Base-by-base conservation (phyloP, 345 rosid species). In the Citrus hindsii region DNA sequence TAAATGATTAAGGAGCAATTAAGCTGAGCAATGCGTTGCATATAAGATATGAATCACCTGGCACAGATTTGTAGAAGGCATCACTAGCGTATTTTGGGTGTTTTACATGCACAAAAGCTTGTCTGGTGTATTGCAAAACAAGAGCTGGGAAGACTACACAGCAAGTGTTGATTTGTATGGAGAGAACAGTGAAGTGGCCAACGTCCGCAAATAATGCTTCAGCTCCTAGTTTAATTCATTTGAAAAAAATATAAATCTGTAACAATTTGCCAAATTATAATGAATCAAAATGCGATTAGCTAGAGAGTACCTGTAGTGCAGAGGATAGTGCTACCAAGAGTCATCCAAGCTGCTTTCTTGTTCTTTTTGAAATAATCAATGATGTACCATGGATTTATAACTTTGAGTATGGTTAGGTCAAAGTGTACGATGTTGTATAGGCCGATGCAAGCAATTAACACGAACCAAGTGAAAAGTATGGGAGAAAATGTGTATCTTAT, bases 151-250 rank as follows among this genome's bases (percentile, higher is more conserved):
- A 38, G 0, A 80, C 42, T 1, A 84, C 69, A 7, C 18, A 0
- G 16, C 86, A 83, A 38, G 69, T 63, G 66, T 88, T 87, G 3
- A 87, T 35, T n/a, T 79, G 90, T 32, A 85, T 81, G 0, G 88
- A 84, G 13, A 72, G 75, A 12, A 82, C 74, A 0, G 80, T 79
- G 69, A 88, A 88, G 67, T 88, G 91, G 1, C 89, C 91, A 46
- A 60, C 28, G 7, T 74, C 68, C 10, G 68, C 76, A 16, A 74
- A 74, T 40, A 64, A 30, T 28, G 74, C 60, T 70, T 70, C 40
- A 4, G 61, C 16, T 48, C 61, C 40, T 70, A 16, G 28, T 25
- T 62, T 27, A 4, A 27, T 62, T 27, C 32, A 27, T 62, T 13
- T n/a, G 13, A 67, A 67, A 27, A 38, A 38, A 38, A 12, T 38